Evolutionary conservation across 352 stramenopile species (phyloP), one percentile per base, ranked within the genome.

Genomic region (Pythium chondricola): DNA sequence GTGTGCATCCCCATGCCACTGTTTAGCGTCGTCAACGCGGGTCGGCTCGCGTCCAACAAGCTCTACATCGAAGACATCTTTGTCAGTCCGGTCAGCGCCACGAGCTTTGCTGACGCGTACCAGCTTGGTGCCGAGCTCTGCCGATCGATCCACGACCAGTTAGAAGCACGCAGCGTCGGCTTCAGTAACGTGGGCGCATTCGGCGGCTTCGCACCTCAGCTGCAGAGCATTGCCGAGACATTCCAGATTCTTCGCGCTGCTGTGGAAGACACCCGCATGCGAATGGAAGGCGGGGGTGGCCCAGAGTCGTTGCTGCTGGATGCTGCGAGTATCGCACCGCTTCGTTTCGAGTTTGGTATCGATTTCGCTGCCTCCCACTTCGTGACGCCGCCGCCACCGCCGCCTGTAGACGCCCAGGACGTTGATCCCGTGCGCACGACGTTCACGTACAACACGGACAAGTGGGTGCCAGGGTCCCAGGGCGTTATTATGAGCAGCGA

Each of bases 21-120:
- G 3, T 84, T 92, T 16, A 88, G 74, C 31, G 43, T 92, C 18
- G 47, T 87, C 29, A 88, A 92, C 37, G 75, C 62, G n/a, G 76
- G 71, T 20, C 63, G 51, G 21, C 70, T 74, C 46, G 74, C 65
- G 33, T 83, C 78, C 24, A 88, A 75, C 61, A 83, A 86, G 41
- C 66, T 91, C 3, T 83, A 73, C 40, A 60, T 68, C 3, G 73
- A 85, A 31, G 80, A 92, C 27, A 67, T 92, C 10, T 53, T 87
- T 14, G 44, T 88, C 30, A 51, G 49, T 0, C 80, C 80, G 0
- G 65, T 66, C 6, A 84, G 73, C 31, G 75, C 74, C 2, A 57
- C 40, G 20, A 87, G 46, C 30, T 88, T 87, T 38, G 59, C 61
- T 2, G 76, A 88, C 44, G 77, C 80, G 6, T 43, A 86, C 9